Evolutionary conservation across 2,329 filamentous ascomycete genomes (phyloP).

Genomic region (Venturia asperata): DNA sequence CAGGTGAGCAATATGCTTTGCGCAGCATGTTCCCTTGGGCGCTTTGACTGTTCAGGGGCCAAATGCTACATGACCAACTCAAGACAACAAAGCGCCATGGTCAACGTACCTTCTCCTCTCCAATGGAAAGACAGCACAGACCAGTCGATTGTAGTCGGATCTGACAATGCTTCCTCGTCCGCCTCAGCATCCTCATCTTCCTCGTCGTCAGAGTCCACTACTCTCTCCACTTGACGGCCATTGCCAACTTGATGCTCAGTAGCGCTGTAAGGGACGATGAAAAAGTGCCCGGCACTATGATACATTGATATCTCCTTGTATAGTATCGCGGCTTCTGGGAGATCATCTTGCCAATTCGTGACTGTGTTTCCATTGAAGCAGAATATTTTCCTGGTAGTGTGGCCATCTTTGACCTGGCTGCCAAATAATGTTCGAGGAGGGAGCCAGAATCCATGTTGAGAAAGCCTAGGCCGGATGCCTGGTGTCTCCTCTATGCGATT

Average conservation of each 20-base stretch:
- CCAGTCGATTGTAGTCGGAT: constrained; percentile 10
- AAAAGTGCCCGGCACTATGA: constrained; percentile 15
- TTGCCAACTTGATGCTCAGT: constrained; percentile 16
- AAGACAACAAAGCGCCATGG: not conserved
- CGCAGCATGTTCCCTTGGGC: not conserved
- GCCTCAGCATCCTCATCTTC: constrained; percentile 17
- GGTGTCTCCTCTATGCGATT: constrained; percentile 16
- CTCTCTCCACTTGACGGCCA: constrained; percentile 11
- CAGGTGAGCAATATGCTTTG: not conserved
- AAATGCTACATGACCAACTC: not conserved
- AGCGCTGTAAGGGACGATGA: constrained; percentile 16
- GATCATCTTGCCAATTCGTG: not conserved
- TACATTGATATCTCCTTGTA: constrained; percentile 18
- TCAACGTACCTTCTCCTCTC: constrained; percentile 9
- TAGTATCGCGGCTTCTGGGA: not conserved
- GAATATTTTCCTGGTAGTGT: constrained; percentile 9
- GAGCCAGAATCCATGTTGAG: constrained; percentile 11
- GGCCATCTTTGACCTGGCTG: constrained; percentile 13
- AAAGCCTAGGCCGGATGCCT: constrained; percentile 11
- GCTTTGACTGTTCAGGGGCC: not conserved
- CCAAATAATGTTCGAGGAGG: constrained; percentile 13
- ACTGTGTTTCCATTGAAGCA: constrained; percentile 11
- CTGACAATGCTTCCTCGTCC: not conserved
- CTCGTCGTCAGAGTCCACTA: not conserved
- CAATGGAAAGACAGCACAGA: constrained; percentile 14